phyloP scores from a whole-genome alignment of 495 filamentous ascomycete genomes.

The Talaromyces liani region DNA sequence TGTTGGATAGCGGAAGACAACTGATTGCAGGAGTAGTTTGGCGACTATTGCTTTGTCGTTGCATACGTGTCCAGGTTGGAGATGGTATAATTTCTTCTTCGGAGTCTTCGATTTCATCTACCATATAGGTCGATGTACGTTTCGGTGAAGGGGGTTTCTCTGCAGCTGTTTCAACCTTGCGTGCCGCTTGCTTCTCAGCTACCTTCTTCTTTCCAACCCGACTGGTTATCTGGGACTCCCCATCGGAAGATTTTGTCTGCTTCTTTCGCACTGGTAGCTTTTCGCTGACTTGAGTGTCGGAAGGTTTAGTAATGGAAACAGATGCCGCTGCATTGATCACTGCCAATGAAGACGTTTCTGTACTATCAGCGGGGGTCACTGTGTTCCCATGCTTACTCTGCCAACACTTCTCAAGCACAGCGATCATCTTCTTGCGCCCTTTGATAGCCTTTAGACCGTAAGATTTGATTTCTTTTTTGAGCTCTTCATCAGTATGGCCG shows the following conservation, averaged over 20 bases:
- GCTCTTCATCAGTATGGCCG: slow-evolving; percentile 53
- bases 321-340: neutral
- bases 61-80: slow-evolving; percentile 24
- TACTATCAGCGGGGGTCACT: neutral
- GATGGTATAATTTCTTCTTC: slow-evolving; percentile 39
- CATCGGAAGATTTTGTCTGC: neutral
- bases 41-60: neutral
- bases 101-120: slow-evolving; percentile 62
- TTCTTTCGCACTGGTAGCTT: neutral
- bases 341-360: neutral
- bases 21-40: neutral
- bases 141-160: slow-evolving; percentile 3
- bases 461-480: slow-evolving; percentile 52
- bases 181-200: neutral
- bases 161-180: neutral
- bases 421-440: slow-evolving; percentile 62
- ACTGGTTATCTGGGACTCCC: neutral
- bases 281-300: neutral
- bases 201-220: neutral
- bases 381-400: slow-evolving; percentile 31
- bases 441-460: slow-evolving; percentile 74
- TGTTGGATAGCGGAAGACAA: slow-evolving; percentile 9
- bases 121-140: slow-evolving; percentile 18
- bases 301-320: neutral
- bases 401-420: slow-evolving; percentile 69